A percentile compares a stretch with the other conserved stretches of the same genome.
These are phyloP conservation scores for Apophysomyces variabilis DNA, from an alignment of 371 early-diverging fungal species.

Conservation along the genomic window DNA sequence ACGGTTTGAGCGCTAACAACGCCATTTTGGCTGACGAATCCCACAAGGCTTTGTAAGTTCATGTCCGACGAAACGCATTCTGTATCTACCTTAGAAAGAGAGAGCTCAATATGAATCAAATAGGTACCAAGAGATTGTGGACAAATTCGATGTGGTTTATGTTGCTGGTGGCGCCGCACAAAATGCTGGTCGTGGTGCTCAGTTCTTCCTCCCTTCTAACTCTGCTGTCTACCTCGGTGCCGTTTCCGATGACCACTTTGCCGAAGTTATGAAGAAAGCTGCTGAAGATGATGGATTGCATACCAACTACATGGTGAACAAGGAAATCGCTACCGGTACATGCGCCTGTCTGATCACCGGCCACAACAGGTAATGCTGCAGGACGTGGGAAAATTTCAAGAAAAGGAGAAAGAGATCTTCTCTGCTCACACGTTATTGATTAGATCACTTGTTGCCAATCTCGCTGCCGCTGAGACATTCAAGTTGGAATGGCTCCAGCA, in stretches of 20 bases:
- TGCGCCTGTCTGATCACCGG: conserved; percentile 95
- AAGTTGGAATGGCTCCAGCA: conserved; percentile 70
- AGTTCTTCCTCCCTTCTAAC: conserved; percentile 86
- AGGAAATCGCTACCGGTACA: conserved; percentile 84
- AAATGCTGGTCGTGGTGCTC: conserved; percentile 92
- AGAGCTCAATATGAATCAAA: too few relatives aligned
- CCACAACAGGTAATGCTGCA: conserved; percentile 68
- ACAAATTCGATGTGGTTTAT: conserved; percentile 74
- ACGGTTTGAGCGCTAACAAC: conserved; percentile 89
- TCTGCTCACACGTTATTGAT: conserved; percentile 5
- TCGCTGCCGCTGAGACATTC: conserved; percentile 93
- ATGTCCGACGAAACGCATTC: neutral
- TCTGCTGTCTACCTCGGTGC: conserved; percentile 91
- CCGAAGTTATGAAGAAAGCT: conserved; percentile 70
- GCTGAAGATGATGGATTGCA: conserved; percentile 87
- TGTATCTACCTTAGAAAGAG: neutral
- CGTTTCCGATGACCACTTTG: conserved; percentile 87
- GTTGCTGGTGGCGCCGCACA: conserved; percentile 97
- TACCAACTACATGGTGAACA: conserved; percentile 79
- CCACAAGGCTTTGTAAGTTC: conserved; percentile 79
- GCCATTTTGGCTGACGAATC: conserved; percentile 91
- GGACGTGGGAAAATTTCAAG: neutral
- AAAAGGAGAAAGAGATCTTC: too few relatives aligned
- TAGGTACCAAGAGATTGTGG: conserved; percentile 80
- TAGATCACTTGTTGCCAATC: conserved; percentile 88